These are phyloP conservation scores for Vanilla planifolia DNA, from an alignment of 106 monocot genomes.

Conservation along the genomic window DNA sequence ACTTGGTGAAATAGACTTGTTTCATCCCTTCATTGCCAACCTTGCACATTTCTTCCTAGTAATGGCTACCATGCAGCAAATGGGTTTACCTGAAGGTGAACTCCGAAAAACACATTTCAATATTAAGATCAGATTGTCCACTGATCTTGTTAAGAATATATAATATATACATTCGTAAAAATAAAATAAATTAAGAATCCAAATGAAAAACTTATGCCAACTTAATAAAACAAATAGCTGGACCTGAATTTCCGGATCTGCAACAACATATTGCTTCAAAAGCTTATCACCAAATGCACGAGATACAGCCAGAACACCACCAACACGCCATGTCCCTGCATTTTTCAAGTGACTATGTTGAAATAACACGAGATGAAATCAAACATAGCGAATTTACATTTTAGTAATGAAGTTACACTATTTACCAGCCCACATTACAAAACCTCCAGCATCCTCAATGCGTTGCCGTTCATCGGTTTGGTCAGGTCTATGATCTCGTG, in stretches of 20 bases:
- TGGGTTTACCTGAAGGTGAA: no score
- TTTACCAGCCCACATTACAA: slow-evolving; percentile 78
- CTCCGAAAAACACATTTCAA: no score
- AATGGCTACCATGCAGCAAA: no score
- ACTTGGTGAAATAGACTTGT: no score
- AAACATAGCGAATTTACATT: background rate
- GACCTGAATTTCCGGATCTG: slow-evolving; percentile 76
- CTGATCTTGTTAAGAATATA: no score
- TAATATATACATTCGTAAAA: no score
- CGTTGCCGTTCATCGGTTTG: slow-evolving; percentile 59
- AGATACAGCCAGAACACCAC: slow-evolving; percentile 76
- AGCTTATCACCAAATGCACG: slow-evolving; percentile 76
- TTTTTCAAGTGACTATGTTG: background rate
- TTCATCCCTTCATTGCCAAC: no score
- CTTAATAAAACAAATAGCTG: background rate
- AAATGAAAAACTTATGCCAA: background rate
- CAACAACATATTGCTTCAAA: slow-evolving; percentile 67
- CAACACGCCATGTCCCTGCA: slow-evolving; percentile 74
- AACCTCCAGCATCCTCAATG: slow-evolving; percentile 74
- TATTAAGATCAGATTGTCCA: no score
- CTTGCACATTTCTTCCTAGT: no score
- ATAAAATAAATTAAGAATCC: no score
- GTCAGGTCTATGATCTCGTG: slow-evolving; percentile 73
- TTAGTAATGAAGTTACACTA: background rate
- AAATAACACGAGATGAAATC: background rate